Evolutionary conservation across 768 basidiomycete genomes (phyloP).

Genomic region (Russula griseocarnosa): DNA sequence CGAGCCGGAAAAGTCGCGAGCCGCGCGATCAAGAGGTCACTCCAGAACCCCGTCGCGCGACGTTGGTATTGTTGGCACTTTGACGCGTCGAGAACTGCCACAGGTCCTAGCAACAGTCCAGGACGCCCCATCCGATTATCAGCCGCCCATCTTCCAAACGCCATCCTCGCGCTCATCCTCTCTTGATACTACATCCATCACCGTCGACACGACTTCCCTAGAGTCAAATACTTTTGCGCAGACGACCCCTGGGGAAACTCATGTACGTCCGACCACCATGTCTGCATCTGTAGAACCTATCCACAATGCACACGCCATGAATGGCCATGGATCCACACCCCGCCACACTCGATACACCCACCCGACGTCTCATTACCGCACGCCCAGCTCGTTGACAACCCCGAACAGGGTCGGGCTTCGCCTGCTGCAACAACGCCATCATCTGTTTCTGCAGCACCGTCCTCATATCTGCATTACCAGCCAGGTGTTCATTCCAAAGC

Average conservation of each 20-base stretch:
- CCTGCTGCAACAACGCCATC: not conserved
- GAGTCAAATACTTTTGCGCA: not conserved
- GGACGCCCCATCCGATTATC: conserved; percentile 28
- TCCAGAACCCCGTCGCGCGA: conserved; percentile 45
- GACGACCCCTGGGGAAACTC: conserved; percentile 28
- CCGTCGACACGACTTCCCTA: not conserved
- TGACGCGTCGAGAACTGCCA: conserved; percentile 34
- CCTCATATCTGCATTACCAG: conserved; percentile 56
- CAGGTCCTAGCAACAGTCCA: conserved; percentile 26
- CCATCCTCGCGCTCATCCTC: conserved; percentile 36
- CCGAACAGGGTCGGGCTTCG: conserved; percentile 8
- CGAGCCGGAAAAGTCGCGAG: not conserved
- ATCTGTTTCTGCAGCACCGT: conserved; percentile 24
- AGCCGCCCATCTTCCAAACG: conserved; percentile 40
- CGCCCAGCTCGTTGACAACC: not conserved
- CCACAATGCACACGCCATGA: conserved; percentile 22
- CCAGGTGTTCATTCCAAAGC: conserved; percentile 68
- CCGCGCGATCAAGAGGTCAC: conserved; percentile 23
- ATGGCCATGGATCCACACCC: conserved; percentile 16
- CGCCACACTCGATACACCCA: conserved; percentile 2
- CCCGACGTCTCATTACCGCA: not conserved
- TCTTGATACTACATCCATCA: conserved; percentile 27
- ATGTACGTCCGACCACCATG: conserved; percentile 27
- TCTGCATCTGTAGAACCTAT: conserved; percentile 32
- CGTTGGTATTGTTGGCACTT: conserved; percentile 48